A percentile compares a stretch with the other conserved stretches of the same genome.
These are phyloP conservation scores for Cantharellus cinnabarinus DNA, from an alignment of 768 basidiomycete species.

Conservation along the genomic window DNA sequence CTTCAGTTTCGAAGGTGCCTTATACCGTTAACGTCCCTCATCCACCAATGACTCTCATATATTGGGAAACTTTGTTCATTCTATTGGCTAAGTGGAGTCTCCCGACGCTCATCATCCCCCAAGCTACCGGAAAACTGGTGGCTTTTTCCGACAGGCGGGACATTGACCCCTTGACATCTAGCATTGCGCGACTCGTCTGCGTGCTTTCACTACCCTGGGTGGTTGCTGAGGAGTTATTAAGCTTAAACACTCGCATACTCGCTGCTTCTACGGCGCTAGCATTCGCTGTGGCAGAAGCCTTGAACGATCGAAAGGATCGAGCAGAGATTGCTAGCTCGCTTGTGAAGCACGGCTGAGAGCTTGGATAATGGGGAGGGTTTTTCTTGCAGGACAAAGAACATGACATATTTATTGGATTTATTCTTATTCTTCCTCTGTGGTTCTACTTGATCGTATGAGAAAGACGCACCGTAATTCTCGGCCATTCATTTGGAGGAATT, in stretches of 20 bases:
- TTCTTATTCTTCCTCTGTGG: not conserved
- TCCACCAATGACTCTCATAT: not conserved
- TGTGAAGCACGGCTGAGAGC: not conserved
- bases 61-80: conserved; percentile 17
- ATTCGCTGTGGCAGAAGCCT: conserved; percentile 49
- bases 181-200: conserved; percentile 38
- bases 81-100: conserved; percentile 37
- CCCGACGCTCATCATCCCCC: conserved; percentile 39
- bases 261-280: conserved; percentile 34
- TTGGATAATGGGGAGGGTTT: not conserved
- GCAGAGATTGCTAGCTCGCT: not conserved
- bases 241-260: conserved; percentile 33
- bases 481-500: no score
- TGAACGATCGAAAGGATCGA: conserved; percentile 15
- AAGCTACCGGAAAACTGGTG: conserved; percentile 34
- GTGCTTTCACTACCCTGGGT: conserved; percentile 9
- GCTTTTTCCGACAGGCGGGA: conserved; percentile 24
- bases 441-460: not conserved
- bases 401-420: not conserved
- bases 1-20: not conserved
- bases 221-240: conserved; percentile 27
- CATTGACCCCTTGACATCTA: conserved; percentile 43
- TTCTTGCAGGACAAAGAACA: not conserved
- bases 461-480: no score
- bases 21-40: not conserved